Evolutionary conservation across 345 rosid genomes (phyloP), one percentile per base, ranked within the genome.

Genomic region (Linum tenue): DNA sequence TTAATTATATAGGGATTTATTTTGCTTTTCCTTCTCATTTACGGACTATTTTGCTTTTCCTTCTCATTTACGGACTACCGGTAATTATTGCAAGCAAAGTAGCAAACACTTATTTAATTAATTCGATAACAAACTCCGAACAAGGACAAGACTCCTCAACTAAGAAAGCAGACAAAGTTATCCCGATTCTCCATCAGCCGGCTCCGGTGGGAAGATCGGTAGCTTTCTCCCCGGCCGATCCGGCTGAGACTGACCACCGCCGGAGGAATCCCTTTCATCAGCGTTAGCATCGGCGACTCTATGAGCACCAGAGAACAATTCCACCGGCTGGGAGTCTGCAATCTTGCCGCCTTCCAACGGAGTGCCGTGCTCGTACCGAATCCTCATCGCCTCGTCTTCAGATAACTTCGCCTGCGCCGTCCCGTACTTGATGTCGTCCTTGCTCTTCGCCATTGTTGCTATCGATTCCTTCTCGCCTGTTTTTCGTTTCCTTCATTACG

Each of bases 261-360:
- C 31, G 31, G 31, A 22, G 31, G 31, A 22, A 5, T 48, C 11
- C 53, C 53, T 15, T 11, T 43, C 9, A 43, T 43, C 50, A 43
- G 6, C 9, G 10, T 43, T 48, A 48, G 53, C 53, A 0, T 12
- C 53, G 14, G 9, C 53, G 15, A 78, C 39, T 38, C 63, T 64
- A 59, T 59, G 70, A 56, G 84, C 88, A 59, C 68, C 55, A 11
- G 84, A 67, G 61, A 80, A 80, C 31, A 80, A 68, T 40, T 79
- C 72, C 5, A 83, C 79, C 0, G 86, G 78, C 55, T 80, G 77
- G 2, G 85, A 86, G 16, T 82, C 84, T 2, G 91, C 82, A 15
- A 77, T 78, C 76, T 82, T 82, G 5, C 88, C 88, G 17, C 72
- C 85, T 43, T 82, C 91, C 17, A 83, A 65, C 5, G 84, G 83